These are phyloP conservation scores for Salix purpurea DNA, from an alignment of 345 rosid genomes.

Conservation along the genomic window DNA sequence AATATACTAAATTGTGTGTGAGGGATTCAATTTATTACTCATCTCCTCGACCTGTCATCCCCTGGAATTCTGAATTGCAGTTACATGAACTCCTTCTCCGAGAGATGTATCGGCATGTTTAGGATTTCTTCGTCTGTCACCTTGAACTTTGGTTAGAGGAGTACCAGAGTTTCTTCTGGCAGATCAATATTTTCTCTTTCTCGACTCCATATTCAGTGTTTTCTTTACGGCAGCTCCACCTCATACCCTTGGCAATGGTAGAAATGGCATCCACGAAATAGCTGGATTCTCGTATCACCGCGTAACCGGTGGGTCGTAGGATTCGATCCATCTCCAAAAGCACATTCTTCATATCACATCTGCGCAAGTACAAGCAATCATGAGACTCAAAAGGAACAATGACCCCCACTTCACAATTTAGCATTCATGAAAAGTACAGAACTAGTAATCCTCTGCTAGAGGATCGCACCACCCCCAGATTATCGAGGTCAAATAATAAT, in stretches of 20 bases:
- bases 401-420: not conserved
- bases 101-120: not conserved
- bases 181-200: constrained; percentile 76
- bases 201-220: constrained; percentile 53
- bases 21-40: not conserved
- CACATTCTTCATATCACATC: constrained; percentile 85
- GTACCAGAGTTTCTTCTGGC: constrained; percentile 92
- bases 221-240: constrained; percentile 80
- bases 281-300: constrained; percentile 70
- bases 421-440: too few relatives aligned
- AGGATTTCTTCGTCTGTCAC: constrained; percentile 5
- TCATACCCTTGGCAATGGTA: constrained; percentile 69
- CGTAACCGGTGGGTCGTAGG: constrained; percentile 73
- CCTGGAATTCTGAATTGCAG: constrained; percentile 1
- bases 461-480: too few relatives aligned
- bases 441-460: too few relatives aligned
- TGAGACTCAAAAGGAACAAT: constrained; percentile 10
- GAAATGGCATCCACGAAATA: constrained; percentile 61
- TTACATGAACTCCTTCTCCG: not conserved
- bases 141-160: constrained; percentile 46
- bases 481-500: too few relatives aligned
- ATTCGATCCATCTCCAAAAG: constrained; percentile 92
- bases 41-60: not conserved
- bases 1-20: not conserved
- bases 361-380: constrained; percentile 22